Evolutionary conservation across 2,329 filamentous ascomycete genomes (phyloP).

Genomic region (Colletotrichum sp.): DNA sequence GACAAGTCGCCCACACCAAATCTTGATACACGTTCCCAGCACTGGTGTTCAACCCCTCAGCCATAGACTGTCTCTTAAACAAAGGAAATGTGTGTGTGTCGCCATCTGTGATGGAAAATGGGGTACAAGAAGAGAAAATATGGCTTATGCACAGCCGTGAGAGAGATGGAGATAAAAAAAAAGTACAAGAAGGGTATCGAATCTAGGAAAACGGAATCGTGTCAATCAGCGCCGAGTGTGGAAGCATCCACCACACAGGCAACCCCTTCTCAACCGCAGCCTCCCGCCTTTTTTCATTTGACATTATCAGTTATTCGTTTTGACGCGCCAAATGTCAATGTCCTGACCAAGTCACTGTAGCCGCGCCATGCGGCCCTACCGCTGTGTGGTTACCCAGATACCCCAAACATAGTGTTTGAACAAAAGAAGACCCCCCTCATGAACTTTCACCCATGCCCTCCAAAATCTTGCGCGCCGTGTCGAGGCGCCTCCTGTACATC

Average conservation of each 20-base stretch:
- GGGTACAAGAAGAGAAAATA: slow-evolving; percentile 5
- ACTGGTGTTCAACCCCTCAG: not conserved
- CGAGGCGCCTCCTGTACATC: slow-evolving; percentile 73
- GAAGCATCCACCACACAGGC: not conserved
- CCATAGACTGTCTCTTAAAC: not conserved
- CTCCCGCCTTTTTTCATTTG: slow-evolving; percentile 11
- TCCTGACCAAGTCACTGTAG: not conserved
- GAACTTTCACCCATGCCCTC: slow-evolving; percentile 64
- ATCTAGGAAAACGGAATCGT: slow-evolving; percentile 24
- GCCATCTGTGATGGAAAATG: not conserved
- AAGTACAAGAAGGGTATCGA: slow-evolving; percentile 31
- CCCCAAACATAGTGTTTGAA: not conserved
- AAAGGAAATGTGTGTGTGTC: not conserved
- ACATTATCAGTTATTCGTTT: slow-evolving; percentile 17
- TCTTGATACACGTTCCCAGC: not conserved
- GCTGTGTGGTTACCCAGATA: not conserved
- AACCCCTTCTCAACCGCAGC: not conserved
- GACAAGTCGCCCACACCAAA: not conserved
- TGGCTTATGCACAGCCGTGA: not conserved
- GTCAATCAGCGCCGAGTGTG: not conserved
- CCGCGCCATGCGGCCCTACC: not conserved
- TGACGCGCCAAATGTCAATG: slow-evolving; percentile 3
- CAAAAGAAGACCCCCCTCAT: slow-evolving; percentile 2
- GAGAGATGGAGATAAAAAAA: not conserved
- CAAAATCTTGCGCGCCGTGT: slow-evolving; percentile 74